Evolutionary conservation across 306 rosid genomes (phyloP).

Genomic region (Ammopiptanthus mongolicus): DNA sequence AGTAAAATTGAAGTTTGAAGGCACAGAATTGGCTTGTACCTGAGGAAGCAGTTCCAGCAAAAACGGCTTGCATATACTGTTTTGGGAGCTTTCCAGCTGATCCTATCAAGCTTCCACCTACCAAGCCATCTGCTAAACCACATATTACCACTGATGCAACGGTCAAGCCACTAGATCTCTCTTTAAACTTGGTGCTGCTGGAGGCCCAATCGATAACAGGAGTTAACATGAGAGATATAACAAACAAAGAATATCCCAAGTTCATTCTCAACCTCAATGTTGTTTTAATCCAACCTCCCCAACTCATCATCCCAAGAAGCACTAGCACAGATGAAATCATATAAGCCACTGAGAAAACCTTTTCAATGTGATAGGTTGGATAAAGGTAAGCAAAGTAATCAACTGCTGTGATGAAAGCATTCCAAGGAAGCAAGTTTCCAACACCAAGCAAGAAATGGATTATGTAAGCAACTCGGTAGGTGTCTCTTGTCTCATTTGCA

Average conservation of each 20-base stretch:
- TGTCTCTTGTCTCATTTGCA: constrained; percentile 44
- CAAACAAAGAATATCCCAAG: constrained; percentile 38
- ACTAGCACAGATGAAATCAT: constrained; percentile 57
- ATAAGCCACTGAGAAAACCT: constrained; percentile 76
- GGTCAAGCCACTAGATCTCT: constrained; percentile 40
- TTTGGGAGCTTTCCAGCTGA: constrained; percentile 91
- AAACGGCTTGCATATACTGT: constrained; percentile 91
- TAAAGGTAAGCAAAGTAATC: constrained; percentile 83
- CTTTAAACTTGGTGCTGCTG: constrained; percentile 4
- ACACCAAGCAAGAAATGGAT: constrained; percentile 89
- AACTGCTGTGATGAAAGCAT: constrained; percentile 88
- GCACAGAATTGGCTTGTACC: constrained; percentile 37
- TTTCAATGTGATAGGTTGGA: constrained; percentile 66
- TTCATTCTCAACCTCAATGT: constrained; percentile 56
- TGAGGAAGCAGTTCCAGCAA: constrained; percentile 94
- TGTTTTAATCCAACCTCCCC: constrained; percentile 61
- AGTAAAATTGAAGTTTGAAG: constrained; percentile 11
- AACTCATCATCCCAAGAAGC: constrained; percentile 54
- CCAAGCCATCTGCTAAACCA: constrained; percentile 75
- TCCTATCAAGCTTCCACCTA: constrained; percentile 83
- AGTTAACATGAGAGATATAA: constrained; percentile 62
- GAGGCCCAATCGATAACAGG: constrained; percentile 61
- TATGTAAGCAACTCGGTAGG: constrained; percentile 60
- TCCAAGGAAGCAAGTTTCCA: constrained; percentile 95
- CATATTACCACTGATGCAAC: constrained; percentile 35